A percentile compares a stretch with the other conserved stretches of the same genome.
phyloP scores from a whole-genome alignment of 108 stramenopile species.

The Pseudonitzschia delicatissima region DNA sequence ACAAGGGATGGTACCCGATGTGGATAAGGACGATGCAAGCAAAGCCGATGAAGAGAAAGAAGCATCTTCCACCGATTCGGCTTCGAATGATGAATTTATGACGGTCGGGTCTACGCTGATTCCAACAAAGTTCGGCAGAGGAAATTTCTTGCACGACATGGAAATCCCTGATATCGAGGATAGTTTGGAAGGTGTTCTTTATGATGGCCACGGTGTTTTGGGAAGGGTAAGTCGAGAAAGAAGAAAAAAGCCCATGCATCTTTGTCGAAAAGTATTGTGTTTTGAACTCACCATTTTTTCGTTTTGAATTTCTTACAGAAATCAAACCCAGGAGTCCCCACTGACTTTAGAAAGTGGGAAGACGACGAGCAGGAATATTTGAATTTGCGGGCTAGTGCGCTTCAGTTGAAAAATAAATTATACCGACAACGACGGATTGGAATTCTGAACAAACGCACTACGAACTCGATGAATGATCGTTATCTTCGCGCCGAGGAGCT shows the following conservation, averaged over 20 bases:
- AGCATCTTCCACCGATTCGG: slow-evolving; percentile 4
- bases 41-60: not conserved
- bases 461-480: slow-evolving; percentile 45
- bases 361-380: slow-evolving; percentile 52
- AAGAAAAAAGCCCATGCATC: not conserved
- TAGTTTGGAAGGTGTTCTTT: slow-evolving; percentile 45
- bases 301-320: slow-evolving; percentile 9
- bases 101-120: slow-evolving; percentile 67
- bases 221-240: slow-evolving; percentile 34
- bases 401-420: slow-evolving; percentile 66
- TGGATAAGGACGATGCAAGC: slow-evolving; percentile 24
- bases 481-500: slow-evolving; percentile 55
- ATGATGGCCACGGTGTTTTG: slow-evolving; percentile 44
- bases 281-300: not conserved
- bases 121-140: slow-evolving; percentile 56
- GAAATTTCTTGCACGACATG: slow-evolving; percentile 39
- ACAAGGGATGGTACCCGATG: slow-evolving; percentile 38
- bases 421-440: slow-evolving; percentile 70
- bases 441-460: slow-evolving; percentile 60
- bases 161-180: slow-evolving; percentile 51
- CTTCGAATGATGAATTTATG: slow-evolving; percentile 23
- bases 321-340: slow-evolving; percentile 53
- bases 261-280: not conserved
- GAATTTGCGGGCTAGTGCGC: slow-evolving; percentile 44
- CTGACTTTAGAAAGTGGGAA: slow-evolving; percentile 54